These are phyloP conservation scores for Cytospora chrysosperma DNA, from an alignment of 2,329 filamentous ascomycete genomes.

Conservation along the genomic window DNA sequence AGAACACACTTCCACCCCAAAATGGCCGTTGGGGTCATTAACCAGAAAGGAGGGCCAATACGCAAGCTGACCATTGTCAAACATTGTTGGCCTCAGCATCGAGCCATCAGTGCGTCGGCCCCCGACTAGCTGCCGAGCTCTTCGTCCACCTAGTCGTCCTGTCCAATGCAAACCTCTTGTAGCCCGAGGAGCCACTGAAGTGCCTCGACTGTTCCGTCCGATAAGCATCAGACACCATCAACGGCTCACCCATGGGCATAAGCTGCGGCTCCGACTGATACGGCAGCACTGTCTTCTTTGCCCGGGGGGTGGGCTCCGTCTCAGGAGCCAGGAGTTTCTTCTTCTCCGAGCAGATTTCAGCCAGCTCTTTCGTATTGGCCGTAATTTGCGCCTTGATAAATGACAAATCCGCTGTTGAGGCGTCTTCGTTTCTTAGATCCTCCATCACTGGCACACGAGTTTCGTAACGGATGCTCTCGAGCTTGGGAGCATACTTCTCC, in stretches of 20 bases:
- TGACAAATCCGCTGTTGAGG: conserved; percentile 46
- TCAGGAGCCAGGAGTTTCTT: conserved; percentile 36
- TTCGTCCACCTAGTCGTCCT: conserved; percentile 4
- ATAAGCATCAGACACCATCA: conserved; percentile 39
- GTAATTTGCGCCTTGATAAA: conserved; percentile 87
- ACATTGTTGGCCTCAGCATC: neutral
- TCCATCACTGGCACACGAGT: conserved; percentile 80
- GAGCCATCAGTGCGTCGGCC: conserved; percentile 9
- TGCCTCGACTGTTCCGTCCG: conserved; percentile 26
- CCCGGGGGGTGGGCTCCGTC: neutral
- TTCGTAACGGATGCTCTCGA: conserved; percentile 65
- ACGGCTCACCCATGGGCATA: conserved; percentile 39
- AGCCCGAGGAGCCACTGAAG: neutral
- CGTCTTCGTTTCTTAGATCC: conserved; percentile 51
- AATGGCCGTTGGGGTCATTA: neutral
- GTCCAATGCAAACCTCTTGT: conserved; percentile 19
- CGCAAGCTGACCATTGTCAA: neutral
- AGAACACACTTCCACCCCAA: neutral
- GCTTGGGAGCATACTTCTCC: conserved; percentile 50
- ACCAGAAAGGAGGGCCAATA: neutral
- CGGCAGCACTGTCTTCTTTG: conserved; percentile 33
- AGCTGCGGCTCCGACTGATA: conserved; percentile 40
- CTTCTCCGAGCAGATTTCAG: conserved; percentile 65
- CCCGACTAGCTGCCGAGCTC: neutral
- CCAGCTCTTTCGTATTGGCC: conserved; percentile 69